These are phyloP conservation scores for Macrophomina pseudophaseolina DNA, from an alignment of 2,329 filamentous ascomycete genomes.

Conservation along the genomic window DNA sequence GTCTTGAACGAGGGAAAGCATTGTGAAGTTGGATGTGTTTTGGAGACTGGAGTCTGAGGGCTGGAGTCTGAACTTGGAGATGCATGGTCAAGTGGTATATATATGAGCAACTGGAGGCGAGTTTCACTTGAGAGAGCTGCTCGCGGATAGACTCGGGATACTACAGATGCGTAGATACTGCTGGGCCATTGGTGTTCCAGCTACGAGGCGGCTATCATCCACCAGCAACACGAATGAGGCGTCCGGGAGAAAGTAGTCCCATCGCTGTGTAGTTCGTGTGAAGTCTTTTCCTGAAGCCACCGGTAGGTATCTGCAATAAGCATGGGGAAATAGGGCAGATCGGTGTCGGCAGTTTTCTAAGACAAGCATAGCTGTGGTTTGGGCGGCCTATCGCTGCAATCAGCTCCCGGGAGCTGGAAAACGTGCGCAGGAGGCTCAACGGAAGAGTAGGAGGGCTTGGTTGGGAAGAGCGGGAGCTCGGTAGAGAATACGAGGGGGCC, in stretches of 20 bases:
- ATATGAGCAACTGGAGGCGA: background rate
- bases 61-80: background rate
- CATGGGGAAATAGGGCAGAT: too few relatives aligned
- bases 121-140: background rate
- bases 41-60: background rate
- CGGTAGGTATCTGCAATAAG: too few relatives aligned
- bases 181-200: background rate
- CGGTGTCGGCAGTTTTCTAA: too few relatives aligned
- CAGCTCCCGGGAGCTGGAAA: background rate
- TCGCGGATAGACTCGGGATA: background rate
- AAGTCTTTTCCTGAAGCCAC: background rate
- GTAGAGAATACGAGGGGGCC: background rate
- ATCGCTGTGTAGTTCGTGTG: background rate
- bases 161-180: background rate
- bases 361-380: background rate
- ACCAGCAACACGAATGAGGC: background rate
- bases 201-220: background rate
- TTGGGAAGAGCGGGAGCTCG: background rate
- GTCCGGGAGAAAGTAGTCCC: background rate
- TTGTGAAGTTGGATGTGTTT: background rate
- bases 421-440: background rate
- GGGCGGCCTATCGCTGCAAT: background rate
- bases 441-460: background rate
- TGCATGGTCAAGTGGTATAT: background rate
- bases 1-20: conserved; percentile 2